Conservation (phyloP, 257 asterid genomes). For the Primulina eburnea region DNA sequence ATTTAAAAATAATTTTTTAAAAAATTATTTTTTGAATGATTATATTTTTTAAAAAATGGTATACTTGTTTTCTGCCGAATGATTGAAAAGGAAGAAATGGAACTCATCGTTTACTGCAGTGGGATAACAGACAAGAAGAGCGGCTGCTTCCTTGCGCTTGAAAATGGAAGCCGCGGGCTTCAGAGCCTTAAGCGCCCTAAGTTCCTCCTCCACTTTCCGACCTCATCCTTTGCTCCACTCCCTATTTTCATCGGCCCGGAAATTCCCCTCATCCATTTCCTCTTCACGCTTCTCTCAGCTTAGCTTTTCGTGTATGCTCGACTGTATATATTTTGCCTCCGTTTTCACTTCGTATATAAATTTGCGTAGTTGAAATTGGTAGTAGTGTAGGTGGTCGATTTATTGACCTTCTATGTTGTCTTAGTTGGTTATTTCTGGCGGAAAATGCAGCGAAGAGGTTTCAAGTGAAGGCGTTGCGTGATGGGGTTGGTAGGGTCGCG, state of each 20-base stretch:
- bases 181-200: conserved; percentile 45
- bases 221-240: conserved; percentile 37
- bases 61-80: too few species aligned
- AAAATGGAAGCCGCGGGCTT: conserved; percentile 50
- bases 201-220: conserved; percentile 38
- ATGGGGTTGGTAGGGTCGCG: conserved; percentile 44
- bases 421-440: conserved; percentile 7
- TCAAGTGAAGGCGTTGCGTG: conserved; percentile 38
- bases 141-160: conserved; percentile 12
- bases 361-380: too few species aligned
- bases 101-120: background rate
- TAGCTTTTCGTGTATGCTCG: conserved; percentile 42
- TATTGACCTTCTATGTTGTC: background rate
- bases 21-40: too few species aligned
- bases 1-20: too few species aligned
- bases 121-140: background rate
- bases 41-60: too few species aligned
- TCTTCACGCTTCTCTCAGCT: conserved; percentile 37
- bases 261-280: conserved; percentile 26
- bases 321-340: too few species aligned
- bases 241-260: conserved; percentile 26
- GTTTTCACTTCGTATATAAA: background rate
- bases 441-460: conserved; percentile 45
- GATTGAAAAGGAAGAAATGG: too few species aligned
- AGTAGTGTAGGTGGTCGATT: background rate